Base-by-base conservation (phyloP, 805 yeast genomes). In the Ogataea saltuana region DNA sequence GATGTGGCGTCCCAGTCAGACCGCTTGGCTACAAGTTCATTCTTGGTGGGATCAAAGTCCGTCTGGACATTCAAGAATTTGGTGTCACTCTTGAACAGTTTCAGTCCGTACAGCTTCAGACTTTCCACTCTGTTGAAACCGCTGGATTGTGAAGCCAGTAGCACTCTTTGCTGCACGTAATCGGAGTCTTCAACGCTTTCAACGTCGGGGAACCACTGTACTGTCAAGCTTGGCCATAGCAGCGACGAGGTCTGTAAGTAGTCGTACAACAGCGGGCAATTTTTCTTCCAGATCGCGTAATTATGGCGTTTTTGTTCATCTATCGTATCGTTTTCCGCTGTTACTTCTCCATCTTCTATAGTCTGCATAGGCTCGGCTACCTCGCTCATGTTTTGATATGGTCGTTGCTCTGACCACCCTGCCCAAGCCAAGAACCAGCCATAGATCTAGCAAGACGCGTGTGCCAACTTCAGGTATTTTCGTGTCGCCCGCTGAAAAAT, bases 111-210 rank as follows among this genome's bases (percentile, higher is more conserved):
- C 5, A 63, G 18, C 17, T 58, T 44, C 1, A 63, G 35, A 8
- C 55, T 48, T 36, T 63, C 68, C 13, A 56, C 40, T 9, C 35
- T 37, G 20, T 45, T 51, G 45, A 72, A 75, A 2, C 82, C 82
- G 17, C 80, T 73, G 0, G 91, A 83, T 51, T 75, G 79, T 0
- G 90, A 78, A 1, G 87, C 86, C 13, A 81, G 63, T 17, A 85
- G 56, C 5, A 85, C 52, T 33, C 87, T 60, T 23, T 61, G 62
- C 15, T 50, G 52, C 7, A 45, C 26, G 42, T 67, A 69, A 5
- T 70, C 60, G 3, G 63, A 17, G 15, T 45, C 48, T 4, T 40
- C 44, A 1, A 44, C 19, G 10, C 30, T 15, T 34, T 65, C 71
- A 16, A 73, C 59, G 49, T 81, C 87, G 1, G 87, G 87, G 32